phyloP scores from a whole-genome alignment of 108 stramenopile species.

The Cyclotella cryptica region DNA sequence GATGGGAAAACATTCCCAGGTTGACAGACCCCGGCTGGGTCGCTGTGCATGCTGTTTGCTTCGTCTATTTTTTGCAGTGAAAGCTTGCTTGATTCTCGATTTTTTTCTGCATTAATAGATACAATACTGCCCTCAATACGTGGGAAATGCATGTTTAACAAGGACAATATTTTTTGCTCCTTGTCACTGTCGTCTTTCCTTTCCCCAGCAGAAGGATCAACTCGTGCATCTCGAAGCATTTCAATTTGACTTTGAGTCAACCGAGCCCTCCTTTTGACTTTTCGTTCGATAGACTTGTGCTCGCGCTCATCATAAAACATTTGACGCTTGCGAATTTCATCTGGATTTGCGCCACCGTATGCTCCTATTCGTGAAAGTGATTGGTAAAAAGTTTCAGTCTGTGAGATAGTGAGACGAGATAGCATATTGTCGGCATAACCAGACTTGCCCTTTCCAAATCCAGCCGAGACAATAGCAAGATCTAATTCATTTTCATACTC shows the following conservation, averaged over 20 bases:
- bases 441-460: conserved; percentile 27
- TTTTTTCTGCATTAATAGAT: background rate
- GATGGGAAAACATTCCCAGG: conserved; percentile 12
- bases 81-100: no score
- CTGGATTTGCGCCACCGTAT: conserved; percentile 14
- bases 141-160: conserved; percentile 36
- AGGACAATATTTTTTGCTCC: conserved; percentile 13
- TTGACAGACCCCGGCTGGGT: background rate
- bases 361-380: conserved; percentile 5
- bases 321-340: conserved; percentile 45
- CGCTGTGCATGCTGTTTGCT: background rate
- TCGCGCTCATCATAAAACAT: conserved; percentile 58
- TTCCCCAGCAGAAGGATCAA: conserved; percentile 29
- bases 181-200: background rate
- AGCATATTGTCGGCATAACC: background rate
- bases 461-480: conserved; percentile 34
- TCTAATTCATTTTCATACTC: conserved; percentile 45
- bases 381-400: background rate
- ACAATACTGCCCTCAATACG: conserved; percentile 25
- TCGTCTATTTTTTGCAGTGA: conserved; percentile 17
- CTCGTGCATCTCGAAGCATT: conserved; percentile 22
- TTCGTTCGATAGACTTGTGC: conserved; percentile 29
- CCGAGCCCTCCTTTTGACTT: conserved; percentile 20
- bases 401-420: background rate
- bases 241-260: conserved; percentile 22